Evolutionary conservation across 2,329 filamentous ascomycete species (phyloP), one percentile per base, ranked within the genome.

Genomic region (Penicillium sp.): DNA sequence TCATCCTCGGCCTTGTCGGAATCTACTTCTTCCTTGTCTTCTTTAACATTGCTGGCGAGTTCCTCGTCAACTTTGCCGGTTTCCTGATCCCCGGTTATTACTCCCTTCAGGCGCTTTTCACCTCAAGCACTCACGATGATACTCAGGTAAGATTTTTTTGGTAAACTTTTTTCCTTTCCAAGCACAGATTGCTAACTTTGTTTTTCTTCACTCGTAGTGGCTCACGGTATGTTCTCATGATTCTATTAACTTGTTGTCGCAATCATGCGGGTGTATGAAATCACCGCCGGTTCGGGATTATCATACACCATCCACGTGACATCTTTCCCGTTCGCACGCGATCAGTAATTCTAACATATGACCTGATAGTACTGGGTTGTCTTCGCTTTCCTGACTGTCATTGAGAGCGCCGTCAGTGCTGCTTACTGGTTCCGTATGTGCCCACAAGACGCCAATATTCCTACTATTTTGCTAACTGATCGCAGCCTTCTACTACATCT

Each of bases 401-500:
- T 88, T 71, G 85, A 88, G 79, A 87, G 84, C 66, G 81, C 83
- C 55, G 79, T 88, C 72, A 87, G 78, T 71, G 85, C 85, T 59
- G 82, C 86, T 61, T 88, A 88, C 79, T 88, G 85, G 85, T 87
- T 88, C 81, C 83, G 78, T 81, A 77, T 60, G 76, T 76, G 14
- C n/a, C 49, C 43, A 47, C 59, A 39, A 37, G 22, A 18, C 13
- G 10, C 40, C 13, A 10, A 22, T 13, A 1, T 22, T 7, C 9
- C 1, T 8, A 31, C 22, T 26, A n/a, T 31, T 42, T 53, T 53
- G 39, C 66, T 76, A 57, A 73, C 61, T 26, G 22, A 58, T 39
- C 24, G 49, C 55, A 80, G 78, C 94, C 73, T 99, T 99, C 82
- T 99, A 99, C 89, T 99, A 90, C 80, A 93, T 92, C 74, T 97